phyloP scores from a whole-genome alignment of 176 grass and related monocot genomes.

The Hordeum marinum region DNA sequence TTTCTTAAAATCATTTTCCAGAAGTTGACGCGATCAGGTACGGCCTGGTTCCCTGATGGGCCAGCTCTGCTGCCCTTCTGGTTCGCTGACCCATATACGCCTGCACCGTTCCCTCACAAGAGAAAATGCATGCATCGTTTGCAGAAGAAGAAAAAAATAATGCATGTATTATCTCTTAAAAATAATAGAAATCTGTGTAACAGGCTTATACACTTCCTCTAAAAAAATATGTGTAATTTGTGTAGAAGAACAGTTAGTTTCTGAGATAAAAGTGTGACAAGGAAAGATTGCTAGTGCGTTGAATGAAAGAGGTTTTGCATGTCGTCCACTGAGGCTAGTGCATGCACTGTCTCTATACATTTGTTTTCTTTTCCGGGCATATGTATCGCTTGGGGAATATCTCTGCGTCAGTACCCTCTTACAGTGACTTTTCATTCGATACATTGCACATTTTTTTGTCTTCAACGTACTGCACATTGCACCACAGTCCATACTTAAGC shows the following conservation, averaged over 20 bases:
- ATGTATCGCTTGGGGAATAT: background rate
- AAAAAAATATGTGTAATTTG: background rate
- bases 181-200: too few relatives aligned
- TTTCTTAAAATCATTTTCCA: too few relatives aligned
- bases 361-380: background rate
- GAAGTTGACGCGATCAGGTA: too few relatives aligned
- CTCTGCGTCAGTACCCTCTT: background rate
- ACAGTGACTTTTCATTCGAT: background rate
- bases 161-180: too few relatives aligned
- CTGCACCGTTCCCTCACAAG: too few relatives aligned
- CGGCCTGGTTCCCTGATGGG: too few relatives aligned
- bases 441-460: background rate
- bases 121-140: too few relatives aligned
- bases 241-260: background rate
- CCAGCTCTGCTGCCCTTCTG: too few relatives aligned
- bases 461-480: background rate
- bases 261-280: background rate
- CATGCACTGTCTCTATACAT: background rate
- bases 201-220: too few relatives aligned
- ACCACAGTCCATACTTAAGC: background rate
- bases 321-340: background rate
- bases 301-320: background rate
- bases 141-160: too few relatives aligned
- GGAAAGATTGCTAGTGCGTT: background rate
- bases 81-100: too few relatives aligned